These are phyloP conservation scores for Pythium folliculosum DNA, from an alignment of 352 stramenopile genomes.

Conservation along the genomic window DNA sequence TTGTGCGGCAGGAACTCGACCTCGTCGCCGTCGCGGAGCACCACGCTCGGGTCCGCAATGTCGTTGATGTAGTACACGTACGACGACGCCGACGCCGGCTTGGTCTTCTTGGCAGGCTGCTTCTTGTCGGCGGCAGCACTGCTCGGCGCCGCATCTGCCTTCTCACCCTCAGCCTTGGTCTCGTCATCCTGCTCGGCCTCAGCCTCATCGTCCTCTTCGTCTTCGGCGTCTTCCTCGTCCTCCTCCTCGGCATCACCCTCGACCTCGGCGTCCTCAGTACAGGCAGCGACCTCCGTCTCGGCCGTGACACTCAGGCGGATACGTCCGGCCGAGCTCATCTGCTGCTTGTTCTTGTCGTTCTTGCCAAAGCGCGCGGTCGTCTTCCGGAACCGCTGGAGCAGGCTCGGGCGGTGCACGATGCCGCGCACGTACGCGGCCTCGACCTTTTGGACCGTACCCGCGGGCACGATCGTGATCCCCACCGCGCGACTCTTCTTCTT, in stretches of 20 bases:
- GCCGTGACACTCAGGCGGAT: constrained; percentile 39
- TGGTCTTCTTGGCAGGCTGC: constrained; percentile 20
- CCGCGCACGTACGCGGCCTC: constrained; percentile 41
- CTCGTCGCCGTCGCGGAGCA: constrained; percentile 73
- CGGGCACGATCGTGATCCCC: constrained; percentile 47
- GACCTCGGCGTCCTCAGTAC: neutral
- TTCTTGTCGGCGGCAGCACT: constrained; percentile 19
- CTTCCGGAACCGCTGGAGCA: constrained; percentile 53
- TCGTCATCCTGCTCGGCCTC: constrained; percentile 8
- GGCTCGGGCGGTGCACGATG: constrained; percentile 63
- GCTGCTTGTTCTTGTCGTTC: constrained; percentile 38
- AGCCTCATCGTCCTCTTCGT: constrained; percentile 25
- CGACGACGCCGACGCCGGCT: constrained; percentile 21
- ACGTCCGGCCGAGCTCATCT: constrained; percentile 50
- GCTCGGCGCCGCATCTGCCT: constrained; percentile 26
- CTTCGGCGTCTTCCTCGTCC: constrained; percentile 23
- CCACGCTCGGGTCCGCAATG: constrained; percentile 46
- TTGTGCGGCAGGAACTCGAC: constrained; percentile 61
- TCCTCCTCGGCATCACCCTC: constrained; percentile 17
- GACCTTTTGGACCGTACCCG: constrained; percentile 60
- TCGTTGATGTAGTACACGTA: constrained; percentile 76
- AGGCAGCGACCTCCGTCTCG: neutral
- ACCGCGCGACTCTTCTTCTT: constrained; percentile 71
- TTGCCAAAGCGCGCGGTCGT: constrained; percentile 36
- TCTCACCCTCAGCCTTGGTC: constrained; percentile 13